Evolutionary conservation across 148 eudicot genomes (phyloP), one percentile per base, ranked within the genome.

Genomic region (Dysphania ambrosioides): DNA sequence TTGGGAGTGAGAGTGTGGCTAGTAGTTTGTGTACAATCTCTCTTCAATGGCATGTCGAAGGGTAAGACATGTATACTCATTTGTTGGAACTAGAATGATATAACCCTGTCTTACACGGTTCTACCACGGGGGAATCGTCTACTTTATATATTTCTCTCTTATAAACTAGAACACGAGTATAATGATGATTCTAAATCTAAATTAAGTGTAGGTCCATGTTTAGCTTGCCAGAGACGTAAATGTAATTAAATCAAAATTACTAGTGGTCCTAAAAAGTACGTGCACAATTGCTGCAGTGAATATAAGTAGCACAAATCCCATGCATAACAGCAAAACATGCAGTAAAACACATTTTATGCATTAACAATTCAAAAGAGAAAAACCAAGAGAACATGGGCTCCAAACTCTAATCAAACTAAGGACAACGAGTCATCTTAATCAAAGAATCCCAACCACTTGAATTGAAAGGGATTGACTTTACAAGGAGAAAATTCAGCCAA

Each of bases 401-500:
- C 5, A 63, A 63, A 0, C 6, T 53, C 16, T 34, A 19, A 63
- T 16, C 34, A 32, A 63, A 63, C 34, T 31, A 31, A 63, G 15
- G 53, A 35, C 6, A 59, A 19, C 30, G 56, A 63, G 57, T 11
- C 24, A 40, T 60, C 67, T 21, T 24, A 42, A 41, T 60, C 75
- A 72, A 38, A 30, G 29, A 8, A 42, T 73, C 68, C 65, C 30
- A 72, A 36, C 65, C 62, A 53, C 71, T 67, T 41, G 31, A 41
- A 67, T 67, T 41, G 31, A 41, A 67, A 67, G 2, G 53, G 70
- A 66, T 66, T 66, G 59, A 6, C 13, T 47, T 69, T 69, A 53
- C n/a, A 70, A 19, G 60, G 60, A 70, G 40, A 49, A 51, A n/a
- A 49, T 70, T 29, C 30, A 49, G 35, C 73, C 61, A 70, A 51